Conservation (phyloP, 495 filamentous ascomycete genomes). For the Podospora conica region DNA sequence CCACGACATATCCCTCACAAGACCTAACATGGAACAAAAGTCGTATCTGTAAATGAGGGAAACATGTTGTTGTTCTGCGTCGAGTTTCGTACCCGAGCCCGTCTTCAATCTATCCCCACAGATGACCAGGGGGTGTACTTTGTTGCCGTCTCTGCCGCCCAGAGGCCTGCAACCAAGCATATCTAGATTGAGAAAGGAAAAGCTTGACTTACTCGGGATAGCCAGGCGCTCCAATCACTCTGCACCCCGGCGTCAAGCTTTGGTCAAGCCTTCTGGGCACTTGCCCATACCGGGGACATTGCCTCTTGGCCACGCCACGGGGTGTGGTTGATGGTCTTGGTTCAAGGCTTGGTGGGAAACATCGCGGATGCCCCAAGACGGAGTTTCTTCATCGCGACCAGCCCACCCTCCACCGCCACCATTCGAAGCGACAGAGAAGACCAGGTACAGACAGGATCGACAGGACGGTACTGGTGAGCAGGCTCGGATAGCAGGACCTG, state of each 20-base stretch:
- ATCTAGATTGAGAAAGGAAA: neutral
- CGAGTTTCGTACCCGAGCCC: slow-evolving; percentile 15
- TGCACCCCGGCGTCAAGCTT: neutral
- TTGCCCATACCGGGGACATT: neutral
- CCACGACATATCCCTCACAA: slow-evolving; percentile 15
- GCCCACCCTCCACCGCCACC: neutral
- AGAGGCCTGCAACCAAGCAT: neutral
- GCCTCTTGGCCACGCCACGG: neutral
- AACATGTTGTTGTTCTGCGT: slow-evolving; percentile 15
- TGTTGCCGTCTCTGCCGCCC: neutral
- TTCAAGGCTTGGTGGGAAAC: neutral
- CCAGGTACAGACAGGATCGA: neutral
- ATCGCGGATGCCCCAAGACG: neutral
- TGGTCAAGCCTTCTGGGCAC: neutral
- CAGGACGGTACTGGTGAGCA: neutral
- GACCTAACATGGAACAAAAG: slow-evolving; percentile 16
- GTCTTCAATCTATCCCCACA: slow-evolving; percentile 10
- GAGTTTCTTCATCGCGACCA: neutral
- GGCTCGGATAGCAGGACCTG: neutral
- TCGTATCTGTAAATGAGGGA: neutral
- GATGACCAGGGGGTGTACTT: neutral
- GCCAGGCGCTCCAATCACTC: neutral
- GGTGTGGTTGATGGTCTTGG: neutral
- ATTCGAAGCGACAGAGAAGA: neutral
- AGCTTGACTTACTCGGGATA: neutral